A percentile compares a stretch with the other conserved stretches of the same genome.
These are phyloP conservation scores for Fusarium protoensiforme DNA, from an alignment of 2,329 filamentous ascomycete genomes.

Conservation along the genomic window DNA sequence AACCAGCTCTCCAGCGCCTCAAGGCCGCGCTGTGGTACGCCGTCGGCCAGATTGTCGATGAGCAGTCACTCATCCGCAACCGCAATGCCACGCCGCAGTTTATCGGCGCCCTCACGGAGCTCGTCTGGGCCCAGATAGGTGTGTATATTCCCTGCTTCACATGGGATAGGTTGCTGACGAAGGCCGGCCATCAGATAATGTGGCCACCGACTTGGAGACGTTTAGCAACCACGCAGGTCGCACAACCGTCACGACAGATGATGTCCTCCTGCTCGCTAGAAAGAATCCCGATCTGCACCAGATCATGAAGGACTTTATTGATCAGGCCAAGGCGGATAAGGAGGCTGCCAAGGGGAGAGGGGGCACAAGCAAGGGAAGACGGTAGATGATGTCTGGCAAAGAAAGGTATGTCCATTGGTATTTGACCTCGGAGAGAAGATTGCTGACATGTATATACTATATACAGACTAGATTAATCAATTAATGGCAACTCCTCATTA, in stretches of 20 bases:
- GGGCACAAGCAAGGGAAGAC: slow-evolving; percentile 49
- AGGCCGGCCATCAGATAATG: slow-evolving; percentile 56
- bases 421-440: background rate
- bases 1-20: slow-evolving; percentile 67
- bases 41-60: slow-evolving; percentile 88
- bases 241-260: slow-evolving; percentile 82
- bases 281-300: slow-evolving; percentile 86
- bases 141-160: background rate
- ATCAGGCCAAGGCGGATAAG: slow-evolving; percentile 64
- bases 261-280: slow-evolving; percentile 87
- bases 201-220: slow-evolving; percentile 67
- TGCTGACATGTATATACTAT: background rate
- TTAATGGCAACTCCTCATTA: background rate
- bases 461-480: background rate
- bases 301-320: slow-evolving; percentile 77
- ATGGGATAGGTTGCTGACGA: background rate
- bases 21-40: slow-evolving; percentile 88
- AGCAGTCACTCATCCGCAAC: slow-evolving; percentile 71
- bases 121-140: slow-evolving; percentile 91
- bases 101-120: slow-evolving; percentile 85
- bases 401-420: background rate
- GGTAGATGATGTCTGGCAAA: slow-evolving; percentile 23
- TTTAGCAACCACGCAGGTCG: slow-evolving; percentile 81
- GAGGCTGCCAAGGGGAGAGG: slow-evolving; percentile 38
- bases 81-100: slow-evolving; percentile 93